These are phyloP conservation scores for Lachancea sp. DNA, from an alignment of 805 yeast species.

Conservation along the genomic window DNA sequence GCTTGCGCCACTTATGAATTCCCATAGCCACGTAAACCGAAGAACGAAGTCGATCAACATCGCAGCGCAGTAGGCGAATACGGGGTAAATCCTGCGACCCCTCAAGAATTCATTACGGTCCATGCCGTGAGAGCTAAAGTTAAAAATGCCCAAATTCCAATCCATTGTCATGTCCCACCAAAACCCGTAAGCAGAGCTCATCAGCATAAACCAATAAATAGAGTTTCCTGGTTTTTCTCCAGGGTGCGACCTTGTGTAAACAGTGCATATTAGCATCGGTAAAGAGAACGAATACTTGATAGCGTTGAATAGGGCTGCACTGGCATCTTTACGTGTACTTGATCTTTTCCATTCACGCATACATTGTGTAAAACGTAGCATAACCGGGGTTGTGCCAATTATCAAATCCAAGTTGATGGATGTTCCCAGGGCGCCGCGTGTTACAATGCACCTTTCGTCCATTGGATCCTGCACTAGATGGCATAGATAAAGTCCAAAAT, in stretches of 20 bases:
- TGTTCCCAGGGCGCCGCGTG: slow-evolving; percentile 1
- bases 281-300: slow-evolving; percentile 65
- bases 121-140: slow-evolving; percentile 12
- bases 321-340: slow-evolving; percentile 33
- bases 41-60: slow-evolving; percentile 54
- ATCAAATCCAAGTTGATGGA: slow-evolving; percentile 21
- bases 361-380: slow-evolving; percentile 81
- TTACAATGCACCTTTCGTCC: slow-evolving; percentile 4
- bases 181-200: slow-evolving; percentile 73
- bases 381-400: slow-evolving; percentile 49
- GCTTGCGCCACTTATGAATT: slow-evolving; percentile 35
- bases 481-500: slow-evolving; percentile 53
- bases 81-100: slow-evolving; percentile 14
- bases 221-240: slow-evolving; percentile 19
- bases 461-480: slow-evolving; percentile 33
- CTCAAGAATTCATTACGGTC: slow-evolving; percentile 24
- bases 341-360: slow-evolving; percentile 54
- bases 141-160: slow-evolving; percentile 68
- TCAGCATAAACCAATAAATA: slow-evolving; percentile 36
- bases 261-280: slow-evolving; percentile 43
- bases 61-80: slow-evolving; percentile 47
- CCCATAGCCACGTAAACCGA: slow-evolving; percentile 72
- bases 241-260: slow-evolving; percentile 19
- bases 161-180: slow-evolving; percentile 88
- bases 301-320: slow-evolving; percentile 60